Evolutionary conservation across 768 basidiomycete genomes (phyloP), one percentile per base, ranked within the genome.

Genomic region (Dictyophora rubrovolvata): DNA sequence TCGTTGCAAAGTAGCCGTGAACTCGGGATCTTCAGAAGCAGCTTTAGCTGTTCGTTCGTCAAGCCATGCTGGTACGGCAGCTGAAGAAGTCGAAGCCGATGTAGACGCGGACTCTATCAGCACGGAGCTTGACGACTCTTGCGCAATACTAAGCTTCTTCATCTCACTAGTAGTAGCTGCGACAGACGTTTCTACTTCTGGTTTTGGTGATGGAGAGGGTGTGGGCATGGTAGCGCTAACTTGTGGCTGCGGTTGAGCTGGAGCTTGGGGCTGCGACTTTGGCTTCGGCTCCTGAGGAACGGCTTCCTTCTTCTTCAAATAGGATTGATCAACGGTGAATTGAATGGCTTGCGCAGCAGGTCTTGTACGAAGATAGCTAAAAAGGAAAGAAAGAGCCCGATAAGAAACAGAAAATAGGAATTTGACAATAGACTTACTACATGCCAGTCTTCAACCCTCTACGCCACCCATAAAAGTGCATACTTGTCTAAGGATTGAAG

Each of bases 401-500:
- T 11, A 9, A 46, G 6, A 16, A 20, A 12, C 18, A 17, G 34
- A 5, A n/a, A 46, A 2, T 5, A 8, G 16, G n/a, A 2, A 17
- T 48, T 55, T 34, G 37, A 58, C 60, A 16, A 49, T n/a, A 16
- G 6, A 64, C 65, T 52, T 48, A 67, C 62, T 93, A 93, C 90
- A 95, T 94, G 65, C 95, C 96, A 0, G 96, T 99, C 82, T 99
- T 99, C 68, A 99, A 75, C 35, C 96, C 96, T 75, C 92, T 92
- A 81, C 95, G 95, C 96, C 96, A 98, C n/a, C 93, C 96, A 69
- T 97, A 97, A 78, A 94, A 95, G 72, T 94, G 93, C 92, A 93
- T 93, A 62, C 86, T 89, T 42, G 93, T 94, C 62, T 67, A 53
- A 36, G 22, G 28, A 11, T 18, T 36, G 21, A 7, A 47, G 53